Percentiles rank a stretch among this genome's conserved stretches.
phyloP scores from a whole-genome alignment of 805 yeast species.

The Cyberlindnera veronae region DNA sequence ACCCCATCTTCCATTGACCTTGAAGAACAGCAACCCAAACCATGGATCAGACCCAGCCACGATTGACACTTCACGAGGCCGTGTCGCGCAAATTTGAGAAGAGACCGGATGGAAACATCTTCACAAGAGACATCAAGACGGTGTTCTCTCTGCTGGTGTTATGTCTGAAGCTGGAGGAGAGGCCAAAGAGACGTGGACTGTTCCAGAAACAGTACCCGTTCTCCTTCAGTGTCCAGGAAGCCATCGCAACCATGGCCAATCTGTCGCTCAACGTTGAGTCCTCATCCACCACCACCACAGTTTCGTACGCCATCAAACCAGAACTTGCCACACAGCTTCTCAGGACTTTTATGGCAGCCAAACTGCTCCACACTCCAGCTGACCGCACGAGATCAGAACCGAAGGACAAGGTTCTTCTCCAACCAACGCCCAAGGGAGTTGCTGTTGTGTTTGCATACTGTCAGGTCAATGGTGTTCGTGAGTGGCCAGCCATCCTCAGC shows the following conservation, averaged over 20 bases:
- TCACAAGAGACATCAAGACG: slow-evolving; percentile 54
- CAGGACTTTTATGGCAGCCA: slow-evolving; percentile 52
- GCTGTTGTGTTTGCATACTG: slow-evolving; percentile 63
- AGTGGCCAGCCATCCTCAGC: slow-evolving; percentile 44
- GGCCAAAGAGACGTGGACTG: slow-evolving; percentile 26
- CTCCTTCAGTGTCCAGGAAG: slow-evolving; percentile 50
- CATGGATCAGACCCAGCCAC: neutral
- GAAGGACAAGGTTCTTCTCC: slow-evolving; percentile 45
- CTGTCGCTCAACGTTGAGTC: slow-evolving; percentile 47
- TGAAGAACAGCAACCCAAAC: neutral
- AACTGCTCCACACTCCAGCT: slow-evolving; percentile 68
- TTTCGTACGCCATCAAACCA: slow-evolving; percentile 50
- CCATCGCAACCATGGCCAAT: slow-evolving; percentile 47
- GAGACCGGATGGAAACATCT: slow-evolving; percentile 51
- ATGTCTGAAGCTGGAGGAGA: slow-evolving; percentile 37
- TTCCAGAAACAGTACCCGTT: slow-evolving; percentile 46
- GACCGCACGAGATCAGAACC: slow-evolving; percentile 60
- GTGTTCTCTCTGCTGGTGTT: slow-evolving; percentile 53
- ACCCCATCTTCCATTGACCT: neutral
- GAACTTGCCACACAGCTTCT: slow-evolving; percentile 48
- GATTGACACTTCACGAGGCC: slow-evolving; percentile 37
- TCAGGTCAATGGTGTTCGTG: slow-evolving; percentile 43
- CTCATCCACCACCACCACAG: slow-evolving; percentile 47
- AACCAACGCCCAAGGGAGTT: slow-evolving; percentile 92
- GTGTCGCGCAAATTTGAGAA: slow-evolving; percentile 43